Base-by-base conservation (phyloP, 148 eudicot species). In the Spergularia bocconei region DNA sequence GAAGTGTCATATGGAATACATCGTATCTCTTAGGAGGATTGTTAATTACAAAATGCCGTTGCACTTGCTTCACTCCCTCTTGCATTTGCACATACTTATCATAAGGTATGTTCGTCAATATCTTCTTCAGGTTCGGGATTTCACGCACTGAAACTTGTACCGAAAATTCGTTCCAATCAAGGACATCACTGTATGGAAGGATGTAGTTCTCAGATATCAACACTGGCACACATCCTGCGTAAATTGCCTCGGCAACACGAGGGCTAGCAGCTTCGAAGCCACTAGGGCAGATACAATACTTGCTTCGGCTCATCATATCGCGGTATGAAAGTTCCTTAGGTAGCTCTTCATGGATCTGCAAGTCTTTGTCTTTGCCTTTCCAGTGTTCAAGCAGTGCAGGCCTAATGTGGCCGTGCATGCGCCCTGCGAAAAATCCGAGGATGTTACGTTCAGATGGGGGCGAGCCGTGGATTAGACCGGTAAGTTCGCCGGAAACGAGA, bases 251-350 rank as follows among this genome's bases (percentile, higher is more conserved):
- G 13, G 85, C 95, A 14, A 93, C 73, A 70, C 98, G 86, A 0
- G 97, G 98, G 64, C 97, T 91, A 2, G 98, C 97, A 21, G 91
- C 98, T 68, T 93, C 98, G 54, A 65, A 85, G 23, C 97, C 98
- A 71, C 98, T 93, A 0, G 98, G 98, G 73, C 97, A 91, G 36
- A 91, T 64, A 75, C 98, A 93, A 59, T 33, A 93, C 81, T 70
- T 87, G 85, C 91, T 87, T 59, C 50, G 80, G 74, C 63, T 83
- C 97, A 91, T 91, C 91, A 87, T 91, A 4, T 79, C 78, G 2
- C 56, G n/a, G 52, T 93, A 93, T 0, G 91, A 85, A 6, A 82
- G 4, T 11, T 72, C 76, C 25, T 71, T 50, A 0, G 95, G 97
- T 10, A 91, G 72, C 11, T 55, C 69, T 13, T 90, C 83, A 15